Base-by-base conservation (phyloP, 2,329 filamentous ascomycete species). In the Keithomyces neogunnii region DNA sequence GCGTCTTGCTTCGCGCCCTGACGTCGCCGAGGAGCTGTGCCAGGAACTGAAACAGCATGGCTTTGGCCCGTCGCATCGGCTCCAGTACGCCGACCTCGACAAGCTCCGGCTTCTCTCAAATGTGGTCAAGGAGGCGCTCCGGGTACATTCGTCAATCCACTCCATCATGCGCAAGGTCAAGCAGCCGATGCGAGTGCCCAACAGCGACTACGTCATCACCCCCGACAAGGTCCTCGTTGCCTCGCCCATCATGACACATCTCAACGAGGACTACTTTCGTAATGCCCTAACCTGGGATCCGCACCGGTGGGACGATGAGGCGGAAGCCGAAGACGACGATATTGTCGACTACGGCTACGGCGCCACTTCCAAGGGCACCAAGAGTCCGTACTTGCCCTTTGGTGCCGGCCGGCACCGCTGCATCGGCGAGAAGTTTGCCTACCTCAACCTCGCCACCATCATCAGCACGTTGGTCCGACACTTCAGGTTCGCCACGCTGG, bases 351-450 rank as follows among this genome's bases (percentile, higher is more conserved):
- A 67, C 31, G 66, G 64, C 2, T 63, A 68, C 28, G 62, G 60
- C 1, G 48, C 55, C 5, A 58, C 65, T 3, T 61, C 60, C 40
- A 67, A 65, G 55, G 68, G 64, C 28, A 64, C 65, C 1, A 59
- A 58, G 35, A 71, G 67, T 32, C 65, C 63, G 2, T 68, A 88
- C 61, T 69, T 88, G 2, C 86, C 86, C 0, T 89, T 89, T 59
- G 86, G 86, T 2, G 86, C 84, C 0, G 86, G 85, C 0, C 73
- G 86, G 44, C 85, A 89, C 64, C 73, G 86, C 26, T 89, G 86
- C 59, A 87, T 89, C 53, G 86, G 86, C 19, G 86, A 89, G 69
- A 85, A 87, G 63, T 89, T 88, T 64, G 85, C 85, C 0, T 88
- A 88, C 59, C 66, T 86, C 44, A 85, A 89, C 61, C 63, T 89